phyloP scores from a whole-genome alignment of 2,329 filamentous ascomycete genomes.

The Neurospora crassa region DNA sequence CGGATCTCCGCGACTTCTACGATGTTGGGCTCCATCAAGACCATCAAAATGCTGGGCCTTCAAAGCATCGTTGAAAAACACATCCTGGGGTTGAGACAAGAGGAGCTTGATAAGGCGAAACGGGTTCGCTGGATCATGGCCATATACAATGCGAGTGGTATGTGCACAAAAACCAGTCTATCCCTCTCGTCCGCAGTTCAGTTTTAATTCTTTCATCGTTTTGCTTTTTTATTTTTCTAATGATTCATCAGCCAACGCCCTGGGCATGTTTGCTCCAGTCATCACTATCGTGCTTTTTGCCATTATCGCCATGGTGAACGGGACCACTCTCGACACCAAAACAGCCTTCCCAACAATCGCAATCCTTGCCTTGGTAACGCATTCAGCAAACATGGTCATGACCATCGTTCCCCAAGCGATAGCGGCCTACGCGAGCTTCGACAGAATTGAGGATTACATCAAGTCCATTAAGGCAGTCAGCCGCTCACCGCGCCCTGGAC shows the following conservation, averaged over 20 bases:
- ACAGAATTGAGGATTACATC: slow-evolving; percentile 28
- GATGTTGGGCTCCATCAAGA: slow-evolving; percentile 28
- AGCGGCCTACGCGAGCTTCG: slow-evolving; percentile 24
- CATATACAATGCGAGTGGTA: slow-evolving; percentile 31
- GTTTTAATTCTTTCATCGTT: no score
- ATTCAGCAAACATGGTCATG: slow-evolving; percentile 36
- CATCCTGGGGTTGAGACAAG: slow-evolving; percentile 20
- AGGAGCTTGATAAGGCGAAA: slow-evolving; percentile 25
- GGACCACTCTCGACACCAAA: slow-evolving; percentile 21
- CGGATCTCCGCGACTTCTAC: slow-evolving; percentile 27
- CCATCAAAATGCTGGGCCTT: slow-evolving; percentile 31
- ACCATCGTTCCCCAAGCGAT: slow-evolving; percentile 27
- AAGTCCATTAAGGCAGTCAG: neutral
- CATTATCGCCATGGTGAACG: slow-evolving; percentile 15
- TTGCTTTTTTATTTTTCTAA: neutral
- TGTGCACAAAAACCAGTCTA: slow-evolving; percentile 4
- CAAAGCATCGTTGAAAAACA: slow-evolving; percentile 14
- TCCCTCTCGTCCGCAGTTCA: rapidly evolving
- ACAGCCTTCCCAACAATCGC: slow-evolving; percentile 32
- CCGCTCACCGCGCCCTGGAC: neutral
- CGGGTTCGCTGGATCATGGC: slow-evolving; percentile 31
- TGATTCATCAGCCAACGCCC: slow-evolving; percentile 26
- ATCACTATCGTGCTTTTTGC: slow-evolving; percentile 28
- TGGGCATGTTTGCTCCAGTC: slow-evolving; percentile 32
- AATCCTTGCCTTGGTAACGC: slow-evolving; percentile 28